Conservation (phyloP, 805 yeast genomes). For the Candida ficus region DNA sequence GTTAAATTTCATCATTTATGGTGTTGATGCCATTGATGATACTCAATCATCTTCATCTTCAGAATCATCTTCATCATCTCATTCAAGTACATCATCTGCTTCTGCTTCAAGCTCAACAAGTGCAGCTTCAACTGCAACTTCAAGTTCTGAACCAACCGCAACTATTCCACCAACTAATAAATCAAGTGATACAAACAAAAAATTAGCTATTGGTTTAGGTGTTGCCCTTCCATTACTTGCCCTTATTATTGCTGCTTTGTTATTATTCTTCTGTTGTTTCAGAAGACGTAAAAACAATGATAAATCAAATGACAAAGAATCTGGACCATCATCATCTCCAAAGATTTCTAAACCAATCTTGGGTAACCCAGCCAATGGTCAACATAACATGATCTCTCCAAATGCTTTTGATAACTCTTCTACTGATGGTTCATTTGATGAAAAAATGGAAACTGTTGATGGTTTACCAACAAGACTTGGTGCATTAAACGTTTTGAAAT, state of each 20-base stretch:
- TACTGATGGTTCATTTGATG: slow-evolving; percentile 29
- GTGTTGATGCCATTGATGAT: slow-evolving; percentile 33
- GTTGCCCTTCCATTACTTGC: slow-evolving; percentile 70
- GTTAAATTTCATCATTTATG: slow-evolving; percentile 47
- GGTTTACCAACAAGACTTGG: slow-evolving; percentile 34
- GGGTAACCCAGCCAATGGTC: slow-evolving; percentile 32
- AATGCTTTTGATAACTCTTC: slow-evolving; percentile 18
- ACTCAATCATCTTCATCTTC: slow-evolving; percentile 23
- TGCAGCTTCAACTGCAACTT: slow-evolving; percentile 6
- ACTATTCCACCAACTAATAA: slow-evolving; percentile 20
- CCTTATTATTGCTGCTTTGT: slow-evolving; percentile 39
- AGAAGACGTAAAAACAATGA: slow-evolving; percentile 34
- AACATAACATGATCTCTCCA: slow-evolving; percentile 25
- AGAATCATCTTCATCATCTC: slow-evolving; percentile 23
- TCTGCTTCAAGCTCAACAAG: slow-evolving; percentile 26
- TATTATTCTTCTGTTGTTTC: slow-evolving; percentile 55
- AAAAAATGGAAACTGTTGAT: slow-evolving; percentile 20
- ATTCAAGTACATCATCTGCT: slow-evolving; percentile 21
- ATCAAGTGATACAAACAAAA: slow-evolving; percentile 34
- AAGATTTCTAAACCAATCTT: slow-evolving; percentile 36
- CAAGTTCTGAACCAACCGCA: slow-evolving; percentile 3
- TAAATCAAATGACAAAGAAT: slow-evolving; percentile 26
- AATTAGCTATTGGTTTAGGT: slow-evolving; percentile 85
- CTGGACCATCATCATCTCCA: slow-evolving; percentile 23
- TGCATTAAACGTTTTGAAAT: slow-evolving; percentile 45